Conservation (phyloP, 306 rosid genomes). For the Cicer arietinum region DNA sequence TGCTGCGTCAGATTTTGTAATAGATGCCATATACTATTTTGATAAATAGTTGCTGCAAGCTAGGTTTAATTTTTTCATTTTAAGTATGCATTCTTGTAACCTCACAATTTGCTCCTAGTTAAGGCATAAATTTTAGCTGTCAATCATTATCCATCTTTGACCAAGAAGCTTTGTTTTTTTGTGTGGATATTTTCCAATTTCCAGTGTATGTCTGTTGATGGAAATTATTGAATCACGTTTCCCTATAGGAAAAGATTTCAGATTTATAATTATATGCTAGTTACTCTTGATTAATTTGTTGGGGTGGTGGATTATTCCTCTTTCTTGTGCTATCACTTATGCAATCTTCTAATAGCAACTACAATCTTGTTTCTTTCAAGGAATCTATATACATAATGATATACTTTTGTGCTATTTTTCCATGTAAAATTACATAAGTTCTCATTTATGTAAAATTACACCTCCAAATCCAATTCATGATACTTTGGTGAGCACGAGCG, state of each 20-base stretch:
- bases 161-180: conserved; percentile 33
- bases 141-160: conserved; percentile 16
- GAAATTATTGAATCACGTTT: conserved; percentile 23
- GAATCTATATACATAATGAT: conserved; percentile 36
- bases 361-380: conserved; percentile 34
- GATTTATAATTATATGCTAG: conserved; percentile 18
- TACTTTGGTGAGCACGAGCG: conserved; percentile 25
- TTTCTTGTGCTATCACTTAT: neutral
- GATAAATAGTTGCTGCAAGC: conserved; percentile 16
- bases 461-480: conserved; percentile 16
- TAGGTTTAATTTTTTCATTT: conserved; percentile 18
- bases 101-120: neutral
- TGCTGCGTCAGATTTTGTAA: conserved; percentile 39
- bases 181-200: conserved; percentile 36
- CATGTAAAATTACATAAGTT: too few species aligned
- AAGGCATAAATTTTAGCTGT: neutral
- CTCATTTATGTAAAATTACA: conserved; percentile 5
- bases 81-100: conserved; percentile 22
- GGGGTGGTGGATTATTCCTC: neutral
- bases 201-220: conserved; percentile 19
- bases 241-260: neutral
- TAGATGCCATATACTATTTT: conserved; percentile 9
- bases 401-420: neutral
- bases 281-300: conserved; percentile 30
- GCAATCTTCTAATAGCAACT: conserved; percentile 16